A percentile compares a stretch with the other conserved stretches of the same genome.
These are phyloP conservation scores for Termitomyces bulborhizus DNA, from an alignment of 768 basidiomycete genomes.

Conservation along the genomic window DNA sequence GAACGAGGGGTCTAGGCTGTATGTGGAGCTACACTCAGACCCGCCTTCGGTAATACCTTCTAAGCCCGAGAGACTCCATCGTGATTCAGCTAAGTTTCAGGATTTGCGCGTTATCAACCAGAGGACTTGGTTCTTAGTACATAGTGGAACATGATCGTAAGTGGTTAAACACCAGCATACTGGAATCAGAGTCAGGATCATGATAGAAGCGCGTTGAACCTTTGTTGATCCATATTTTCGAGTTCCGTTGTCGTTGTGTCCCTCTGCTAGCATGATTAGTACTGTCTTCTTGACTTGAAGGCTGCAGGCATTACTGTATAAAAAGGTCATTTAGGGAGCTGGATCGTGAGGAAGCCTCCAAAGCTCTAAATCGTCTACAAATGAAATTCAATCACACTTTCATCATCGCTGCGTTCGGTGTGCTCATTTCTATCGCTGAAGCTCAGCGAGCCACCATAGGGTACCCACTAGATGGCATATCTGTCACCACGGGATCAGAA, in stretches of 20 bases:
- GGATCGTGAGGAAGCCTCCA: background rate
- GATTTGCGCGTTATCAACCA: background rate
- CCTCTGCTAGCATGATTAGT: background rate
- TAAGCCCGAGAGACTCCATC: too few species aligned
- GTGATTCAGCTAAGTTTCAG: too few species aligned
- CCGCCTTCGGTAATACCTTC: too few species aligned
- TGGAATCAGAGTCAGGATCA: background rate
- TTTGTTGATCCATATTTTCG: background rate
- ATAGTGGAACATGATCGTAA: background rate
- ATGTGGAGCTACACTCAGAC: background rate
- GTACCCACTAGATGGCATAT: conserved; percentile 27
- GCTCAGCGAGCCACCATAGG: conserved; percentile 39
- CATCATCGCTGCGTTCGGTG: background rate
- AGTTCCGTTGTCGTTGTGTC: background rate
- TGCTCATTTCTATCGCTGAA: conserved; percentile 26
- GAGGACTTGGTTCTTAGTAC: background rate
- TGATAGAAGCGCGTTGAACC: background rate
- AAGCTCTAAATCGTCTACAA: background rate
- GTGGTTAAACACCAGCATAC: too few species aligned
- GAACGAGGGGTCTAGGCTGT: background rate
- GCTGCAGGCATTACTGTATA: background rate
- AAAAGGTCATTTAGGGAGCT: background rate
- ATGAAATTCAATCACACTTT: conserved; percentile 2
- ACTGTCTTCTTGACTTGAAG: background rate
- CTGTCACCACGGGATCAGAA: conserved; percentile 28